phyloP scores from a whole-genome alignment of 129 eudicot genomes.

The Centaurea solstitialis region DNA sequence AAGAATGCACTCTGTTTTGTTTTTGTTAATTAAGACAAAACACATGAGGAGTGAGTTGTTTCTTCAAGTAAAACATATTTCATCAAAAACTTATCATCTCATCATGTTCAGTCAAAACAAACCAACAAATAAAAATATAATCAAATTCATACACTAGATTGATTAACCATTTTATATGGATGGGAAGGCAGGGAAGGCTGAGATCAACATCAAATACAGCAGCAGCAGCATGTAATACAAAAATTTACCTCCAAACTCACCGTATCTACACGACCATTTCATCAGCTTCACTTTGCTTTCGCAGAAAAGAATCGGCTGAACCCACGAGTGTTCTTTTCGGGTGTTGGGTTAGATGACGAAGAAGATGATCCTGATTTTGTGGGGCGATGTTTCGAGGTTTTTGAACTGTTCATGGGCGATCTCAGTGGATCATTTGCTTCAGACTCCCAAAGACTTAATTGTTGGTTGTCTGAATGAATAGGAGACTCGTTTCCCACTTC shows the following conservation, averaged over 20 bases:
- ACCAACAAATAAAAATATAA: conserved; percentile 29
- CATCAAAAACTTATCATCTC: conserved; percentile 43
- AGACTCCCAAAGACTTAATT: conserved; percentile 53
- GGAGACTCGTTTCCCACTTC: conserved; percentile 76
- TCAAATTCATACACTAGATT: conserved; percentile 9
- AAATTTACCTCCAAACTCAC: conserved; percentile 33
- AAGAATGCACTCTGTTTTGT: conserved; percentile 10
- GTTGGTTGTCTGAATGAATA: conserved; percentile 37
- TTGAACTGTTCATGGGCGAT: conserved; percentile 60
- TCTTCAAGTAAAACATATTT: conserved; percentile 36
- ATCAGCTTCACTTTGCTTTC: conserved; percentile 48
- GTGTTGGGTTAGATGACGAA: conserved; percentile 71
- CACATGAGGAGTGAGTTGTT: conserved; percentile 32
- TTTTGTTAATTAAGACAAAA: conserved; percentile 10
- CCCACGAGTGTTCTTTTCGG: conserved; percentile 84
- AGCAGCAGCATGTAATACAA: conserved; percentile 37
- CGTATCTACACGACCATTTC: conserved; percentile 21
- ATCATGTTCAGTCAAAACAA: conserved; percentile 31
- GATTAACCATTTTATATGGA: conserved; percentile 17
- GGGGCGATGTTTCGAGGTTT: conserved; percentile 57
- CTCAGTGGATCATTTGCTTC: conserved; percentile 58
- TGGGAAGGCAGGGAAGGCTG: not conserved
- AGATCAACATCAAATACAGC: conserved; percentile 30
- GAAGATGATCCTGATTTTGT: conserved; percentile 83
- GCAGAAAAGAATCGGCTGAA: conserved; percentile 90